A percentile compares a stretch with the other conserved stretches of the same genome.
phyloP scores from a whole-genome alignment of 768 basidiomycete genomes.

The Mycena capillaripes region DNA sequence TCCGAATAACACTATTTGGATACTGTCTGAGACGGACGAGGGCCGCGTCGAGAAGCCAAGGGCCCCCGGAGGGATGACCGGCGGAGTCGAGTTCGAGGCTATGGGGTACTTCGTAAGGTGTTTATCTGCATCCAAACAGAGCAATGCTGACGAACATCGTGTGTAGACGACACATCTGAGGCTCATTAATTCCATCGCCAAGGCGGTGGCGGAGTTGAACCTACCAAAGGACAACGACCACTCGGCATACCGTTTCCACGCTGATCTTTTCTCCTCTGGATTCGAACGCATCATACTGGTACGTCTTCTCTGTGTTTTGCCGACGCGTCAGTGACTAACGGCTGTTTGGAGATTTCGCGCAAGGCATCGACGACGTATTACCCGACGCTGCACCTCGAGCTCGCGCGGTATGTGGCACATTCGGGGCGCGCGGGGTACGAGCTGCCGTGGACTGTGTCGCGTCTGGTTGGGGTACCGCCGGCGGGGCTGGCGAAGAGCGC shows the following conservation, averaged over 20 bases:
- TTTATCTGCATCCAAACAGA: constrained; percentile 5
- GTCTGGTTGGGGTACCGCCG: constrained; percentile 87
- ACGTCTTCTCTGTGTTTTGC: constrained; percentile 29
- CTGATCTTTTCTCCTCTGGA: constrained; percentile 91
- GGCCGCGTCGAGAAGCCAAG: constrained; percentile 88
- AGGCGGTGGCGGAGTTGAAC: constrained; percentile 73
- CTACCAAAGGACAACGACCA: constrained; percentile 77
- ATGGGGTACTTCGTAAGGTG: constrained; percentile 93
- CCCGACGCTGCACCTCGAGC: constrained; percentile 93
- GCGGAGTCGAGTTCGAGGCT: constrained; percentile 98
- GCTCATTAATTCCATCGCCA: constrained; percentile 86
- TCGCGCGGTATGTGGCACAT: constrained; percentile 87
- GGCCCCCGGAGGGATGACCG: constrained; percentile 98
- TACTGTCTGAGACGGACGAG: constrained; percentile 86
- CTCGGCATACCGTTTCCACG: constrained; percentile 87
- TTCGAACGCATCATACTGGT: constrained; percentile 93
- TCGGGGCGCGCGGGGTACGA: constrained; percentile 78
- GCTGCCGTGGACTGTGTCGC: constrained; percentile 84
- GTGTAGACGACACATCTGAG: constrained; percentile 88
- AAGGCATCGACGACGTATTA: constrained; percentile 97
- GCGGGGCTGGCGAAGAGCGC: constrained; percentile 64
- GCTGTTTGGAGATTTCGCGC: constrained; percentile 79
- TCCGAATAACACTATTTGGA: constrained; percentile 93
- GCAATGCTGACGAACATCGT: background rate
- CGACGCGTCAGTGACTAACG: constrained; percentile 3